phyloP scores from a whole-genome alignment of 306 rosid genomes.

The Prunus padus region DNA sequence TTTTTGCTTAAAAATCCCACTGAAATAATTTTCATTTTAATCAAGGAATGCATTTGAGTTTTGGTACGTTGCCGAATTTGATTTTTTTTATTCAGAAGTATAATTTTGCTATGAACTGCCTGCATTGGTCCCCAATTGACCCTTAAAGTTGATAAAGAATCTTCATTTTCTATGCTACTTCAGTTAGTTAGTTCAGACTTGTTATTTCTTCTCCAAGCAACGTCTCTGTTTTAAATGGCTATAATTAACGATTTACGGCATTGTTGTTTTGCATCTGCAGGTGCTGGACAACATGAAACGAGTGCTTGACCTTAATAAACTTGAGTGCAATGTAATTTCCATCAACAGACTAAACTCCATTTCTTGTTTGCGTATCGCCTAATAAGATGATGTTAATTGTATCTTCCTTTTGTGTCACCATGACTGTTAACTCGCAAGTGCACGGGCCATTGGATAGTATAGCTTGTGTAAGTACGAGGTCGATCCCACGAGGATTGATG shows the following conservation, averaged over 20 bases:
- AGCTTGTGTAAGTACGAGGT: too few relatives aligned
- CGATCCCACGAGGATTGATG: too few relatives aligned
- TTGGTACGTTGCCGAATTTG: neutral
- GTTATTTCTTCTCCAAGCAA: neutral
- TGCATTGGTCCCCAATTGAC: neutral
- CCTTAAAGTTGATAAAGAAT: neutral
- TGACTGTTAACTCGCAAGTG: too few relatives aligned
- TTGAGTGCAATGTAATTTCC: slow-evolving; percentile 57
- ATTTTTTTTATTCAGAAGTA: neutral
- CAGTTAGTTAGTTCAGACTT: neutral
- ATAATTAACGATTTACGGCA: slow-evolving; percentile 15
- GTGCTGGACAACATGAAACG: slow-evolving; percentile 82
- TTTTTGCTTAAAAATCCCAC: neutral
- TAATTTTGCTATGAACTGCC: neutral
- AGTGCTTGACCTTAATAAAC: slow-evolving; percentile 68
- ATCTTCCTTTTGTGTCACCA: neutral
- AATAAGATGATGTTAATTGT: neutral
- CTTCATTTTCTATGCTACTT: neutral
- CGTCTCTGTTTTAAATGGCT: neutral
- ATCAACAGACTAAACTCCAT: neutral
- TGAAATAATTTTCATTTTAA: neutral
- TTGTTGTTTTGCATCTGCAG: slow-evolving; percentile 42
- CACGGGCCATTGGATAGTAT: too few relatives aligned
- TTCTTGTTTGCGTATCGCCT: neutral
- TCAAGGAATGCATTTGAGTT: neutral